phyloP scores from a whole-genome alignment of 805 yeast genomes.

The Cyberlindnera saturnus region DNA sequence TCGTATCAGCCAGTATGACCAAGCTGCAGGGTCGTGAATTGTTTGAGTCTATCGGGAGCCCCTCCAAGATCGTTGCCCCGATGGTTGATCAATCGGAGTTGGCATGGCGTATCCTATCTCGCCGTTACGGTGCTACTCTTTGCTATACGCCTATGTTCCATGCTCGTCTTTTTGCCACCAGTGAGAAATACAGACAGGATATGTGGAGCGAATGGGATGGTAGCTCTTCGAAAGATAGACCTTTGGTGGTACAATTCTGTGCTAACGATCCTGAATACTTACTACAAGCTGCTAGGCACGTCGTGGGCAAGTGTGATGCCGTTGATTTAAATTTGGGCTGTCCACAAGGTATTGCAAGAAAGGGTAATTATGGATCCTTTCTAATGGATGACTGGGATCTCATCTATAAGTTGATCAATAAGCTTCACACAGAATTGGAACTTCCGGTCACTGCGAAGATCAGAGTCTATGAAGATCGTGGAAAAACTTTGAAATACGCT shows the following conservation, averaged over 20 bases:
- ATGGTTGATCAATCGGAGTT: conserved; percentile 97
- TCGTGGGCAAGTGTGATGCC: conserved; percentile 86
- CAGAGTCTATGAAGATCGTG: conserved; percentile 78
- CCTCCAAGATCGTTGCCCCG: conserved; percentile 89
- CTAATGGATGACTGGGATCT: conserved; percentile 96
- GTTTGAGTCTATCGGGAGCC: conserved; percentile 63
- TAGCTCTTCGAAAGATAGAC: conserved; percentile 60
- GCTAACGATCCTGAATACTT: conserved; percentile 90
- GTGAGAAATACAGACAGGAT: conserved; percentile 70
- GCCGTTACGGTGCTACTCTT: conserved; percentile 86
- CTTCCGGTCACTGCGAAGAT: conserved; percentile 95
- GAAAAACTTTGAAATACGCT: conserved; percentile 82
- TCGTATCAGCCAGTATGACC: conserved; percentile 11
- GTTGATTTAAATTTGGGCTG: conserved; percentile 95
- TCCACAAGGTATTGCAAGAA: conserved; percentile 95
- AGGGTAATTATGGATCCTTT: conserved; percentile 94
- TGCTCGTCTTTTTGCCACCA: conserved; percentile 82
- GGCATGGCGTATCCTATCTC: conserved; percentile 87
- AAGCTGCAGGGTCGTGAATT: conserved; percentile 56
- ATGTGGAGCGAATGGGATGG: conserved; percentile 79
- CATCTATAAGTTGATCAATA: conserved; percentile 63
- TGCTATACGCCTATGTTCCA: conserved; percentile 98
- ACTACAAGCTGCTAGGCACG: conserved; percentile 72
- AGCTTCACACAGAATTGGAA: conserved; percentile 65
- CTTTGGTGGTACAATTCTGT: conserved; percentile 90